phyloP scores from a whole-genome alignment of 495 filamentous ascomycete genomes.

The Xylaria grammica region DNA sequence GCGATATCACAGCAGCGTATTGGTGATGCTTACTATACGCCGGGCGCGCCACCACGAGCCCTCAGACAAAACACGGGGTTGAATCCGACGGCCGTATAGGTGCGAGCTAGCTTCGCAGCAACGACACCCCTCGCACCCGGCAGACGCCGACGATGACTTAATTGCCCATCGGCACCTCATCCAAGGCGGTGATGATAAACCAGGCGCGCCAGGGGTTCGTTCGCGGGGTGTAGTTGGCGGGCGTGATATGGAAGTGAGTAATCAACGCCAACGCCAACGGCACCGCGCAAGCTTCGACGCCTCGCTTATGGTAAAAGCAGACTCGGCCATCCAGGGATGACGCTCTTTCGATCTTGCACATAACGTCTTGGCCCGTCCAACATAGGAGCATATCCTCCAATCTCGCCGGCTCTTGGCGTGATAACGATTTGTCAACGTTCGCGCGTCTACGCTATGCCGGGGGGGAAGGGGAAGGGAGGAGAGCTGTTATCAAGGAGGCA shows the following conservation, averaged over 20 bases:
- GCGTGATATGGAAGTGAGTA: no score
- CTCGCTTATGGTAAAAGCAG: no score
- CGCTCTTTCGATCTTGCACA: no score
- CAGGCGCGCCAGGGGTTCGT: no score
- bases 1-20: not conserved
- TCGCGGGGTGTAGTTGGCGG: no score
- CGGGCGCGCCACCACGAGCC: not conserved
- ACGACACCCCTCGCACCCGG: constrained; percentile 12
- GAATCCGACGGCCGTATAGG: not conserved
- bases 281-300: no score
- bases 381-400: constrained; percentile 2
- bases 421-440: constrained; percentile 17
- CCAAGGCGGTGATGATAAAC: not conserved
- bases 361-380: no score
- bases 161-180: not conserved
- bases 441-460: no score
- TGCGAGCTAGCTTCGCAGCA: constrained; percentile 1
- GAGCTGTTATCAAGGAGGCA: constrained; percentile 8
- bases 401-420: constrained; percentile 5
- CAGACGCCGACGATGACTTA: not conserved
- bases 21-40: constrained; percentile 14
- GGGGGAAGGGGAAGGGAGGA: no score
- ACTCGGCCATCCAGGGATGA: no score
- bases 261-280: no score
- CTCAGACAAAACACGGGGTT: not conserved